Conservation (phyloP, 1,139 yeast species). For the Pichia sp. region DNA sequence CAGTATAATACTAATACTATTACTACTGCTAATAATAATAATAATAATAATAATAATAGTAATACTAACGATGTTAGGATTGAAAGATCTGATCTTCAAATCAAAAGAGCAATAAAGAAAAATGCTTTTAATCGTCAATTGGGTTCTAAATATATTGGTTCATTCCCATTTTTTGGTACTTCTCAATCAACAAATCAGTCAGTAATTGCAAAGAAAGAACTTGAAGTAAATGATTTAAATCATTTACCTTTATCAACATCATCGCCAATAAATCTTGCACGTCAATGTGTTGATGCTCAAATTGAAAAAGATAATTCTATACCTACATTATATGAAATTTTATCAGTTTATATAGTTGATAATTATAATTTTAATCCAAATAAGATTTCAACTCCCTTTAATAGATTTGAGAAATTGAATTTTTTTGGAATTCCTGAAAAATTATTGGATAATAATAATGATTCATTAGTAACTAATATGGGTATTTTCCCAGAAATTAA, state of each 20-base stretch:
- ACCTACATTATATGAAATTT: constrained; percentile 27
- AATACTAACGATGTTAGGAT: constrained; percentile 16
- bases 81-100: constrained; percentile 23
- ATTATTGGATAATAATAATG: constrained; percentile 51
- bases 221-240: constrained; percentile 10
- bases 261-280: constrained; percentile 27
- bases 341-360: constrained; percentile 29
- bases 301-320: constrained; percentile 28
- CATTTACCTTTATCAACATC: constrained; percentile 27
- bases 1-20: too few species aligned
- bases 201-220: constrained; percentile 5
- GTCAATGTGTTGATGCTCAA: constrained; percentile 26
- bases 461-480: constrained; percentile 59
- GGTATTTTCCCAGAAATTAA: constrained; percentile 80
- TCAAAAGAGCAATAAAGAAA: constrained; percentile 22
- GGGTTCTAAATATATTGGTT: constrained; percentile 6
- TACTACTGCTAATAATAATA: too few species aligned
- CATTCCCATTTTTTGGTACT: constrained; percentile 11
- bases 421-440: constrained; percentile 76
- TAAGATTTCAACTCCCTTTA: constrained; percentile 34
- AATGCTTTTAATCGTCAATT: constrained; percentile 8
- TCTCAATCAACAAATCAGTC: constrained; percentile 2
- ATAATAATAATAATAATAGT: constrained; percentile 3
- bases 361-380: constrained; percentile 29
- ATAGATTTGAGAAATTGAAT: constrained; percentile 71